Base-by-base conservation (phyloP, 2,329 filamentous ascomycete species). In the Colletotrichum tropicale region DNA sequence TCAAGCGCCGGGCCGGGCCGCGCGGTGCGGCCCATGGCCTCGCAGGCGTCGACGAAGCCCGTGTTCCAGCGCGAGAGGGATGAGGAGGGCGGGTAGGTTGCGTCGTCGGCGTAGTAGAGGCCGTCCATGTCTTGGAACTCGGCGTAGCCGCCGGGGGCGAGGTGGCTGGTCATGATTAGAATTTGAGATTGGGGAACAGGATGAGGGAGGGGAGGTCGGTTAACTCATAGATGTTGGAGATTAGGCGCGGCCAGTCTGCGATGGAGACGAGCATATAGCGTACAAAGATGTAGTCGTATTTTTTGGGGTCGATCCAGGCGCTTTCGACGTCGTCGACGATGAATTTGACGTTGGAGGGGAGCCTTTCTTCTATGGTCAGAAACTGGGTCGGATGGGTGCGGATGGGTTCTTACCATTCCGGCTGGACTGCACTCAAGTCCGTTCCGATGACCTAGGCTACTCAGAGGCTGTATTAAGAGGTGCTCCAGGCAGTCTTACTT, bases 261-360 rank as follows among this genome's bases (percentile, higher is more conserved):
- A 75, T 75, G 8, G 67, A 16, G 4, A 28, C 66, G 5, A 62
- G 32, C 71, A 76, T 70, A 43, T 66, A 70, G 8, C 74, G 52
- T 32, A 34, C 30, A n/a, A 84, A 82, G 78, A 86, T 81, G 76
- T 79, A 83, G 67, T 83, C 81, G 69, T 83, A 84, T 62, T 80
- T 79, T 38, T 21, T 36, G 2, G 82, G 79, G 80, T 83, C 84
- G 78, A 85, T 82, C 85, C 86, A 87, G 13, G 81, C 77, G 32
- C 89, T 86, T 80, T 92, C 90, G 34, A 90, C 89, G 80, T 94
- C 92, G 81, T 94, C 92, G 36, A 94, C 88, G 74, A 92, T 87
- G 78, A 94, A 94, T 71, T 89, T 87, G 74, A 92, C 90, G 78
- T 94, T 94, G 38, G 87, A 89, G 0, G 94, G 94, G 1, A 95